Evolutionary conservation across 2,329 filamentous ascomycete genomes (phyloP).

Genomic region (Penicillium expansum): DNA sequence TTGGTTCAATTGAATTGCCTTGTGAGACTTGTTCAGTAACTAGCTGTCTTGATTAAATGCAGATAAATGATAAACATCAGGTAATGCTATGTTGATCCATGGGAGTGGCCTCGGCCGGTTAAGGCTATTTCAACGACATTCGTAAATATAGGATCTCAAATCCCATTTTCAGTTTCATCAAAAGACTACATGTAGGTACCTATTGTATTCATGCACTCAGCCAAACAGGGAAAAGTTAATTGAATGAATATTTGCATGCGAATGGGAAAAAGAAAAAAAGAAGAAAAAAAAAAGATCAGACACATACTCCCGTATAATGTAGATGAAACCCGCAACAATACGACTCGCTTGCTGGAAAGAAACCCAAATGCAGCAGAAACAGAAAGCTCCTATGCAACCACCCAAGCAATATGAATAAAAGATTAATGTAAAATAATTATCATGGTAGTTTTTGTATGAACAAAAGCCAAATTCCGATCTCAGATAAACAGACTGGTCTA

Average conservation of each 20-base stretch:
- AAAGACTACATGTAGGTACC: neutral
- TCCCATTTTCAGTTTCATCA: neutral
- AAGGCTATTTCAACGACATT: neutral
- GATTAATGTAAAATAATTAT: conserved; percentile 10
- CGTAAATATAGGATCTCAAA: neutral
- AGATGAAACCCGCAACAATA: conserved; percentile 10
- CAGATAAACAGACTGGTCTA: conserved; percentile 26
- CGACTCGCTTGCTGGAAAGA: conserved; percentile 17
- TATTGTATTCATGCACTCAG: neutral
- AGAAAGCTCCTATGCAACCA: conserved; percentile 14
- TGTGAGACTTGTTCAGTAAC: neutral
- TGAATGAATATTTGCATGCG: conserved; percentile 4
- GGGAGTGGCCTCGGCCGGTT: neutral
- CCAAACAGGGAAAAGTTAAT: neutral
- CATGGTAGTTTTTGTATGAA: conserved; percentile 10
- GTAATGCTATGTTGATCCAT: neutral
- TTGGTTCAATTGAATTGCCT: neutral
- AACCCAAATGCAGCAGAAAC: conserved; percentile 16
- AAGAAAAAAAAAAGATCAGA: neutral
- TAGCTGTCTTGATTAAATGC: neutral
- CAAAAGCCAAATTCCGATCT: neutral
- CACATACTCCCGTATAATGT: conserved; percentile 12
- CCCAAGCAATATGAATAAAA: conserved; percentile 7
- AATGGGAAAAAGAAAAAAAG: neutral
- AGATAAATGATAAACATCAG: neutral